phyloP scores from a whole-genome alignment of 352 stramenopile genomes.

The Pythium aristosporum region DNA sequence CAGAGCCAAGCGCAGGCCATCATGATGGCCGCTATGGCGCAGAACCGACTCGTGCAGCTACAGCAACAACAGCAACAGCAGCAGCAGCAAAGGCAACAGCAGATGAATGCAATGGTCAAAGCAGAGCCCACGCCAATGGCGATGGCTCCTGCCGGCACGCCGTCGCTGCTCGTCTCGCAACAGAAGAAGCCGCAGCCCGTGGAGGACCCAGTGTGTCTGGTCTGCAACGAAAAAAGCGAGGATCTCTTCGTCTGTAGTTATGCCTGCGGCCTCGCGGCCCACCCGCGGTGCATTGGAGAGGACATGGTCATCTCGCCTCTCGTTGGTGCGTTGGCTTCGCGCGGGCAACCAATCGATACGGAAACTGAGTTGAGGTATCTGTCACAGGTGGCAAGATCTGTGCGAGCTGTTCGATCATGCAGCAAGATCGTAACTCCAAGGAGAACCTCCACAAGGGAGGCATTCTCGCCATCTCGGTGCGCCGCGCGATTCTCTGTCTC shows the following conservation, averaged over 20 bases:
- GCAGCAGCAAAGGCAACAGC: slow-evolving; percentile 8
- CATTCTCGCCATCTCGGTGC: slow-evolving; percentile 49
- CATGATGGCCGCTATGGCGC: slow-evolving; percentile 21
- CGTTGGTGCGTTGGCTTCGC: neutral
- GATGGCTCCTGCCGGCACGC: neutral
- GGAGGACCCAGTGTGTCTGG: slow-evolving; percentile 35
- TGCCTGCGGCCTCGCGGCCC: slow-evolving; percentile 57
- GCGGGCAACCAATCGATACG: neutral
- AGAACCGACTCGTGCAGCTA: slow-evolving; percentile 13
- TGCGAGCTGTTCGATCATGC: slow-evolving; percentile 69
- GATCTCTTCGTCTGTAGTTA: slow-evolving; percentile 54
- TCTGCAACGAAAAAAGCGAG: slow-evolving; percentile 52
- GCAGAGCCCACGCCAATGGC: neutral
- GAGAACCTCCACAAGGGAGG: slow-evolving; percentile 73
- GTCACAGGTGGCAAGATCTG: slow-evolving; percentile 55
- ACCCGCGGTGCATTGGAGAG: slow-evolving; percentile 60
- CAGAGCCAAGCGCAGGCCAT: slow-evolving; percentile 23
- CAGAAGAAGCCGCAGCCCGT: slow-evolving; percentile 13
- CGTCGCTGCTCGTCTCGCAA: slow-evolving; percentile 2
- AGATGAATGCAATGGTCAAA: slow-evolving; percentile 1
- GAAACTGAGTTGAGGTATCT: slow-evolving; percentile 3
- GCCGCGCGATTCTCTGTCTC: slow-evolving; percentile 62
- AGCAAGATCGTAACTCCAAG: slow-evolving; percentile 63
- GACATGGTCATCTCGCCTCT: slow-evolving; percentile 39
- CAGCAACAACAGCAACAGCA: slow-evolving; percentile 8